Base-by-base conservation (phyloP, 345 rosid species). In the Turritis glabra region DNA sequence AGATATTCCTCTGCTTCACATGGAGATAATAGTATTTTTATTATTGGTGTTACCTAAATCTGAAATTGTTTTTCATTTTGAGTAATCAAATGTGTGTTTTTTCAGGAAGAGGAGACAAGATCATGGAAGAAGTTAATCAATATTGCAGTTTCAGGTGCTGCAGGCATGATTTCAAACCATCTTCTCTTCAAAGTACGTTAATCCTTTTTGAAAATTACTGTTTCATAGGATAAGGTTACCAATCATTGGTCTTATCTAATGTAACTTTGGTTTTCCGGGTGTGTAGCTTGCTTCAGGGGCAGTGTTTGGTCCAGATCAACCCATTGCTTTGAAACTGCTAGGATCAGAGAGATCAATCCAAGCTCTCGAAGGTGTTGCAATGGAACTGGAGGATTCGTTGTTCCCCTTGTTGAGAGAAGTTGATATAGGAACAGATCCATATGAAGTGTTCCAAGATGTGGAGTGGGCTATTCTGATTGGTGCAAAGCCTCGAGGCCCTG, bases 291-390 rank as follows among this genome's bases (percentile, higher is more conserved):
- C 99, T 37, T 85, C 97, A 54, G 99, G 99, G 58, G 87, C 80
- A 79, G 97, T 95, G 65, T 90, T 95, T 51, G 99, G 99, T 27
- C 91, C 83, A 44, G 85, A 95, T 75, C 97, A 95, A 71, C 99
- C 97, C 4, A 78, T 95, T 53, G 90, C 97, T 7, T 84, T 92
- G 83, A 92, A 92, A 74, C 85, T 95, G 10, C 77, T 95, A 80
- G 99, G 99, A 74, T 95, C 97, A 21, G 97, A 90, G 75, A 95
- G 93, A 69, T 95, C 99, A 52, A 50, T 86, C 33, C 90, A 89
- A 79, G 99, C 99, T 75, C 97, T 95, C 25, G 99, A 95, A 92
- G 99, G 99, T 84, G 99, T 95, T 47, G 99, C 99, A 17, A 95
- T 95, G 99, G 99, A 95, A 21, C 90, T 95, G 38, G 99, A 95